Evolutionary conservation across 345 rosid genomes (phyloP), one percentile per base, ranked within the genome.

Genomic region (Lepidium didymum): DNA sequence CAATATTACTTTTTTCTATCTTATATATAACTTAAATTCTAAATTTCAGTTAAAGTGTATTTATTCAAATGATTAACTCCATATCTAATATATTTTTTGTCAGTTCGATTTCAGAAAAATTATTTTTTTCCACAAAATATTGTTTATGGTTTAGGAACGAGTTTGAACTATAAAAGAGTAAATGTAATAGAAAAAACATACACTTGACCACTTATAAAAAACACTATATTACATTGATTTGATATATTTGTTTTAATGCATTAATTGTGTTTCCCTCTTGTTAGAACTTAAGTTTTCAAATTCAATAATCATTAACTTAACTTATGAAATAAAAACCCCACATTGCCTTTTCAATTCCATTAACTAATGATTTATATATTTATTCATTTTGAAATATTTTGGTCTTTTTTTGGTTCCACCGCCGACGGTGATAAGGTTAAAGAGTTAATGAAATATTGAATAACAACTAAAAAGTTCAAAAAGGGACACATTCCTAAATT

Each of bases 221-320:
- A n/a, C n/a, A n/a, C n/a, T n/a, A n/a, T n/a, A 25, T 25, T 25
- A 2, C 27, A 2, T 25, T 3, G 64, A 71, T 55, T 27, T 56
- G 53, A 64, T 46, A 57, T 64, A 8, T 35, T 4, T 18, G 56
- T 31, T 57, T 58, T 47, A 47, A 38, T 38, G 53, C 46, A 19
- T 49, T 73, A 49, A 12, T 49, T 36, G 46, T 60, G 62, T 74
- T 78, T 81, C 80, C 83, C 81, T 65, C 80, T 72, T 54, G 14
- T 55, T 37, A 25, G 43, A 63, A 76, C 43, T 77, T 59, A 45
- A 79, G 62, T 70, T 79, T 79, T 67, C 60, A 75, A 77, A 52
- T 64, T 76, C 50, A 65, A 69, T 75, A 69, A 57, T 75, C 29
- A 74, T 61, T 36, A 53, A 44, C 11, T 34, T 52, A 61, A 53